These are phyloP conservation scores for Leishmania amazonensis DNA, from an alignment of 208 protist species.

Conservation along the genomic window DNA sequence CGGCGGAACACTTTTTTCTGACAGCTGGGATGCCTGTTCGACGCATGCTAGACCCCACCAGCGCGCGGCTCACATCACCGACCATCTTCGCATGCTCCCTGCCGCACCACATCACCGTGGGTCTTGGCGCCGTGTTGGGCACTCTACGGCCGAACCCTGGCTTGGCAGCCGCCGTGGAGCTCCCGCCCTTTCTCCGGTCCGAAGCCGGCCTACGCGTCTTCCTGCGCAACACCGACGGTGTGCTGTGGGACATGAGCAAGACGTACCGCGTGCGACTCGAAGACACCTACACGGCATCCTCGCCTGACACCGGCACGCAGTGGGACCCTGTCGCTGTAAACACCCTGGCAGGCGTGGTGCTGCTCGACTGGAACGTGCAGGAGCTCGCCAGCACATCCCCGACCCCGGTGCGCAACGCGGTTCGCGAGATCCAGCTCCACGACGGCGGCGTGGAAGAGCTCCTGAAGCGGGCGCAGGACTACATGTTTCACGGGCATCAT, in stretches of 20 bases:
- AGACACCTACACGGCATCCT: constrained; percentile 19
- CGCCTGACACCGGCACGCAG: not conserved
- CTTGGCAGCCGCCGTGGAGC: constrained; percentile 18
- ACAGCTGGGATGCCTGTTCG: constrained; percentile 27
- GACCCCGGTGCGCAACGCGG: constrained; percentile 1
- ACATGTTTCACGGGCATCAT: constrained; percentile 52
- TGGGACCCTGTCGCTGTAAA: constrained; percentile 52
- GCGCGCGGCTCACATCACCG: not conserved
- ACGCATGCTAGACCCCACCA: constrained; percentile 12
- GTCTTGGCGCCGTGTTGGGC: constrained; percentile 65
- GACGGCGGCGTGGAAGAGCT: constrained; percentile 23
- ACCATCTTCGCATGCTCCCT: constrained; percentile 28
- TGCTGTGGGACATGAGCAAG: constrained; percentile 60
- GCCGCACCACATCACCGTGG: constrained; percentile 47
- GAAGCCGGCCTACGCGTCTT: constrained; percentile 28
- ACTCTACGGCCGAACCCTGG: constrained; percentile 63
- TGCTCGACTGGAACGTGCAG: constrained; percentile 59
- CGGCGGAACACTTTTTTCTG: constrained; percentile 59
- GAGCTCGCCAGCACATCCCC: constrained; percentile 14
- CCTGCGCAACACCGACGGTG: constrained; percentile 50
- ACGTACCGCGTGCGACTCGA: constrained; percentile 40
- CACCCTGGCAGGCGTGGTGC: constrained; percentile 47
- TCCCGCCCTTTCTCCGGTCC: constrained; percentile 20
- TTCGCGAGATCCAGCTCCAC: constrained; percentile 17
- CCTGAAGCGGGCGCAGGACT: constrained; percentile 15